phyloP scores from a whole-genome alignment of 2,329 filamentous ascomycete species.

The Bertia moriformis region DNA sequence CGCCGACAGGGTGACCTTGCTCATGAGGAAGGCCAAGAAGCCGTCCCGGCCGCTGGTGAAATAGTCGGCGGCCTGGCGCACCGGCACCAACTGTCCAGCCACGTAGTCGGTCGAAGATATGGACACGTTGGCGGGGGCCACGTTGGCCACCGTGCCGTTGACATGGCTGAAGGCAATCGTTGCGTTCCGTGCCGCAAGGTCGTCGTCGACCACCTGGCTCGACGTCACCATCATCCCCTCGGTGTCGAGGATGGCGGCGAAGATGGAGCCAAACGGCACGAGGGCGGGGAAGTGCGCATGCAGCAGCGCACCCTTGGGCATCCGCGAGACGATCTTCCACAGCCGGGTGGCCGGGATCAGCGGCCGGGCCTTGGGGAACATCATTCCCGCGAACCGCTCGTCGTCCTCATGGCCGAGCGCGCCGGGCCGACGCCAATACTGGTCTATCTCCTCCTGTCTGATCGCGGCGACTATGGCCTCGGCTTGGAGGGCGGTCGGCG shows the following conservation, averaged over 20 bases:
- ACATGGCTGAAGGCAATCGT: slow-evolving; percentile 48
- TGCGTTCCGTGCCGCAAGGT: slow-evolving; percentile 35
- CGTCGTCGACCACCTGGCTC: slow-evolving; percentile 38
- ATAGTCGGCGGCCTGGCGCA: slow-evolving; percentile 48
- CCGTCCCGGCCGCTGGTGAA: slow-evolving; percentile 60
- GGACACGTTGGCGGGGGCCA: slow-evolving; percentile 22
- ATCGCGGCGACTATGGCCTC: slow-evolving; percentile 69
- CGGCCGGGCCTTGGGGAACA: slow-evolving; percentile 77
- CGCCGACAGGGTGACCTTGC: slow-evolving; percentile 55
- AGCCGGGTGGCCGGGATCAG: slow-evolving; percentile 72
- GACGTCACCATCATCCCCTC: slow-evolving; percentile 55
- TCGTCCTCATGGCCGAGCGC: slow-evolving; percentile 42
- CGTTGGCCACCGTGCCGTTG: slow-evolving; percentile 24
- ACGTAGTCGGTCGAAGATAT: slow-evolving; percentile 58
- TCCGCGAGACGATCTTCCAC: slow-evolving; percentile 68
- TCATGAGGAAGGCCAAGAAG: slow-evolving; percentile 66
- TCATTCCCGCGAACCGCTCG: slow-evolving; percentile 74
- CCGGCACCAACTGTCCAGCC: slow-evolving; percentile 38
- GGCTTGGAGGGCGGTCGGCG: slow-evolving; percentile 42
- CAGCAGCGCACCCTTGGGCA: slow-evolving; percentile 79
- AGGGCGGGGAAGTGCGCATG: slow-evolving; percentile 87
- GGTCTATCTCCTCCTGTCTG: slow-evolving; percentile 59
- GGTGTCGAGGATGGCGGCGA: slow-evolving; percentile 55
- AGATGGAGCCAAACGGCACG: slow-evolving; percentile 71
- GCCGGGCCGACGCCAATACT: slow-evolving; percentile 58